Conservation (phyloP, 176 grass and related monocot genomes). For the Bonia amplexicaulis region DNA sequence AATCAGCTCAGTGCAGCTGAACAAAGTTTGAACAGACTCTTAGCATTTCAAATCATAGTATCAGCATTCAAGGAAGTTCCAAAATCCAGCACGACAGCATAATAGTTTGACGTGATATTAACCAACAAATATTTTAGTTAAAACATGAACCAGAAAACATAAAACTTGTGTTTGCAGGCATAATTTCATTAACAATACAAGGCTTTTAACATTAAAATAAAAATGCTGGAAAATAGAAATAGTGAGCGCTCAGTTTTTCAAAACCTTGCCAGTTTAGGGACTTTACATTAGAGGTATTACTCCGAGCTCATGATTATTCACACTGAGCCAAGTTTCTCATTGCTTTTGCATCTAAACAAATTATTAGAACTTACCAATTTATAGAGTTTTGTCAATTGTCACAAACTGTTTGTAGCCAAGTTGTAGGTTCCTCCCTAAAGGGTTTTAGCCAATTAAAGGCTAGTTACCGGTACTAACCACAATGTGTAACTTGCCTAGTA, state of each 20-base stretch:
- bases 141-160: constrained; percentile 4
- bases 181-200: neutral
- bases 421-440: constrained; percentile 1
- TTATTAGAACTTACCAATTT: neutral
- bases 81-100: neutral
- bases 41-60: constrained; percentile 9
- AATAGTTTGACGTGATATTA: neutral
- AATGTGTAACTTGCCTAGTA: neutral
- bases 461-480: neutral
- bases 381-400: neutral
- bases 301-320: neutral
- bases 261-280: neutral
- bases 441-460: neutral
- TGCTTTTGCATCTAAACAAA: neutral
- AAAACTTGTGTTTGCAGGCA: neutral
- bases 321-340: neutral
- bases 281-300: neutral
- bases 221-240: neutral
- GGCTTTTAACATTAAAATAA: neutral
- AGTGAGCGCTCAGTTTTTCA: neutral
- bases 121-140: neutral
- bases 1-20: constrained; percentile 5
- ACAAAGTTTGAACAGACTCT: neutral
- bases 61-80: neutral
- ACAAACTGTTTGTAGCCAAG: neutral